Percentiles rank a stretch among this genome's conserved stretches.
Conservation (phyloP, 2,329 filamentous ascomycete genomes). For the Phialophora expanda region DNA sequence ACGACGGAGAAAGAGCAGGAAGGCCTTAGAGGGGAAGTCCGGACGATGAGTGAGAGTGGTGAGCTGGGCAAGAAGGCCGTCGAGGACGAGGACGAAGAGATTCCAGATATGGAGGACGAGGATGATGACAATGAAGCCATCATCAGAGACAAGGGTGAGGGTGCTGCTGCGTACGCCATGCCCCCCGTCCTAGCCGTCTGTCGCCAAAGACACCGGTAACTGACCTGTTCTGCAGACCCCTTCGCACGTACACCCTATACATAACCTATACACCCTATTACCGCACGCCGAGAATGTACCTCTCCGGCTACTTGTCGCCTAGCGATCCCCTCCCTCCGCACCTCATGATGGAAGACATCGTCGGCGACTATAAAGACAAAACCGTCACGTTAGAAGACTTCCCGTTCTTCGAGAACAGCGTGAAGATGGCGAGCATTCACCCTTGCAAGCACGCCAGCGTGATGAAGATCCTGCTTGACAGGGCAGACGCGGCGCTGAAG, state of each 20-base stretch:
- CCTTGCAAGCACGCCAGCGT: slow-evolving; percentile 97
- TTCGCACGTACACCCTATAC: slow-evolving; percentile 96
- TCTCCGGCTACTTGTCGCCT: slow-evolving; percentile 82
- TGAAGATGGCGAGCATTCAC: slow-evolving; percentile 97
- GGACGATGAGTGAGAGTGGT: slow-evolving; percentile 86
- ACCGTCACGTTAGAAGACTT: slow-evolving; percentile 98
- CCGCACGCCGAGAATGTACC: slow-evolving; percentile 90
- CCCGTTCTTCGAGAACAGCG: slow-evolving; percentile 84
- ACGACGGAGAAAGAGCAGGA: slow-evolving; percentile 66
- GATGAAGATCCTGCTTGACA: slow-evolving; percentile 96
- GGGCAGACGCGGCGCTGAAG: slow-evolving; percentile 90
- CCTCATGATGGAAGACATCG: slow-evolving; percentile 95
- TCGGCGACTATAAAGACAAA: slow-evolving; percentile 97
- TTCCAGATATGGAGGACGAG: slow-evolving; percentile 98
- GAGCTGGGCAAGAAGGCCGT: slow-evolving; percentile 77
- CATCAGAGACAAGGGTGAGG: slow-evolving; percentile 72
- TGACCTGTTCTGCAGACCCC: slow-evolving; percentile 60
- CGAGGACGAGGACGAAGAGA: slow-evolving; percentile 73
- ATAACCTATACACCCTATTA: slow-evolving; percentile 98
- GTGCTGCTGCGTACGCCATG: slow-evolving; percentile 59
- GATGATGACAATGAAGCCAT: slow-evolving; percentile 94
- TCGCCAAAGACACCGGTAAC: not conserved
- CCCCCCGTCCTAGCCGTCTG: not conserved
- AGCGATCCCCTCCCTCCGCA: slow-evolving; percentile 81
- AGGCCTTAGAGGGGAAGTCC: slow-evolving; percentile 77